Base-by-base conservation (phyloP, 2,329 filamentous ascomycete species). In the Lanzia echinophila region DNA sequence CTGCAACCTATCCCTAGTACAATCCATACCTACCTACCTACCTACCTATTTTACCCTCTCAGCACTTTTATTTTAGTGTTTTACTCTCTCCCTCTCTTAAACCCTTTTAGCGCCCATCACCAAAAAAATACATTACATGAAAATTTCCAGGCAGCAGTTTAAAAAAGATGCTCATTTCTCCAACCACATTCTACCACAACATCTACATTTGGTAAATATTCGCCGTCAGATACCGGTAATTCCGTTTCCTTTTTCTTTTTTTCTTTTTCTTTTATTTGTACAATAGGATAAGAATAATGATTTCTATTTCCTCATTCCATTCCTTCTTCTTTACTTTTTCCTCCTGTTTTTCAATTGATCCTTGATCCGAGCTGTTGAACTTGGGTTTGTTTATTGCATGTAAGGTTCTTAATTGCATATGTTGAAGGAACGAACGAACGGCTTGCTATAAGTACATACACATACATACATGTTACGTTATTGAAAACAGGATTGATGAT, bases 101-200 rank as follows among this genome's bases (percentile, higher is more conserved):
- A n/a, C n/a, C n/a, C n/a, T n/a, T n/a, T n/a, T n/a, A n/a, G n/a
- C n/a, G n/a, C n/a, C n/a, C n/a, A n/a, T n/a, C n/a, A n/a, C n/a
- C n/a, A n/a, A n/a, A n/a, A n/a, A n/a, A n/a, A n/a, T n/a, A n/a
- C n/a, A n/a, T n/a, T n/a, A n/a, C n/a, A n/a, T n/a, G n/a, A 17
- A 41, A 41, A 42, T 19, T 20, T 52, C 49, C 49, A 52, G 49
- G 49, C 49, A 52, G 49, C 49, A 52, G 49, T 36, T 38, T 52
- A 52, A 36, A 41, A 52, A 46, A 42, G 13, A 24, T 31, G 34
- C 31, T 31, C 33, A 42, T 31, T 31, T 15, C 15, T 34, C 15
- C 31, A 41, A 17, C 28, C 8, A 24, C 47, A 50, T n/a, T 10
- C 15, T 10, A 19, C 15, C 5, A 6, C 11, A 31, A n/a, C n/a